Evolutionary conservation across 1,284 basidiomycete genomes (phyloP), one percentile per base, ranked within the genome.

Genomic region (Fomitopsis pinicola): DNA sequence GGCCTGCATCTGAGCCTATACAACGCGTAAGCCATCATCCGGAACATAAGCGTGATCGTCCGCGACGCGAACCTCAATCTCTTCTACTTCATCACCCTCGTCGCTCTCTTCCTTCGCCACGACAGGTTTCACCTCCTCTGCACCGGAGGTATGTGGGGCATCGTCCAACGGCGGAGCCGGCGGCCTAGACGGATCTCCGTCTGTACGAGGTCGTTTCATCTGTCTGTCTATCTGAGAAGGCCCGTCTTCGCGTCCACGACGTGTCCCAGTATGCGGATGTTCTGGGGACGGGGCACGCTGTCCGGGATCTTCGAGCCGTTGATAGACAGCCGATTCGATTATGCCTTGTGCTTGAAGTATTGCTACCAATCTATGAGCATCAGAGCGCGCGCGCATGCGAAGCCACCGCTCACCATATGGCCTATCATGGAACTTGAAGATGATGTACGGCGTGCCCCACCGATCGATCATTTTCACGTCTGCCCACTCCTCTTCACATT

Each of bases 311-410:
- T 8, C 19, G n/a, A 4, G 42, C 14, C 3, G 42, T 15, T 45
- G 2, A 19, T n/a, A 3, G 7, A 15, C 42, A 26, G 17, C 17
- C 40, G 10, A 3, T 17, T 30, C 19, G n/a, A 66, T 60, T 17
- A 66, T 62, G 4, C 59, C 64, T 35, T 64, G 59, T 5, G 64
- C 64, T 53, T 64, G 61, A 12, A 66, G 59, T 35, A 63, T 52
- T 1, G 44, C 64, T 66, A 42, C 30, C n/a, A 9, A 10, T 38
- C 12, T 6, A n/a, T 42, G 12, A 19, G 9, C 42, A 12, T 33
- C 17, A 17, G n/a, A 6, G 17, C 14, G 2, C 26, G 10, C 26
- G 45, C 4, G 14, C 14, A 42, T 42, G 8, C 5, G 26, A 30
- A 54, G 33, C 17, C 22, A 44, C 5, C 7, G 7, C 55, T 40